These are phyloP conservation scores for Lactarius quietus DNA, from an alignment of 768 basidiomycete genomes.

Conservation along the genomic window DNA sequence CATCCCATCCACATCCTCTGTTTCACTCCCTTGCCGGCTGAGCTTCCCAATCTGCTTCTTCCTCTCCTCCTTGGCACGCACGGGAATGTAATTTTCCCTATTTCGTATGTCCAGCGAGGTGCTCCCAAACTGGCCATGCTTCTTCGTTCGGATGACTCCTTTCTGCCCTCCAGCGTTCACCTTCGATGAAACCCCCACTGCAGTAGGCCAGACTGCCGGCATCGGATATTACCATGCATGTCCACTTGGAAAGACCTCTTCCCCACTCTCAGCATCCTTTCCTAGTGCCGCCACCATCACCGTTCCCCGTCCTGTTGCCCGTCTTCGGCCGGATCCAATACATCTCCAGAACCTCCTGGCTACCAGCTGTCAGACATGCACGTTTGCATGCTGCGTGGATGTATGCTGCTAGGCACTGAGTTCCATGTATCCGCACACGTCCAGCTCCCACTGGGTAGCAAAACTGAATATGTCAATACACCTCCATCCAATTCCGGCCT, in stretches of 20 bases:
- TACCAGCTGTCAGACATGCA: neutral
- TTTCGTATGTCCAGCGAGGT: conserved; percentile 7
- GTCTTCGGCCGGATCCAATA: conserved; percentile 14
- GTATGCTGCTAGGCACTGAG: neutral
- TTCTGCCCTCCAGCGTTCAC: conserved; percentile 25
- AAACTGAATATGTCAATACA: neutral
- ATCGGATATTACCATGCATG: neutral
- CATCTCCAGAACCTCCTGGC: neutral
- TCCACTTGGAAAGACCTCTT: neutral
- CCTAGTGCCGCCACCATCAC: conserved; percentile 21
- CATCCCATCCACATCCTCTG: no score
- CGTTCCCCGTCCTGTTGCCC: neutral
- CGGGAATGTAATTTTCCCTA: conserved; percentile 15
- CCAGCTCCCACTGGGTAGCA: neutral
- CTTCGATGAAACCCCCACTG: conserved; percentile 9
- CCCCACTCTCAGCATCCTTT: conserved; percentile 8
- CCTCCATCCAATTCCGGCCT: neutral
- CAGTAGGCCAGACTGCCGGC: conserved; percentile 7
- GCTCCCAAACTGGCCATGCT: conserved; percentile 5
- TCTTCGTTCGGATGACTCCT: conserved; percentile 25
- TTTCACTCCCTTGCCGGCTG: neutral
- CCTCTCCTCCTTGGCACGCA: neutral
- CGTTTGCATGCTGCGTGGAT: neutral
- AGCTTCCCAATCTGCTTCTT: neutral
- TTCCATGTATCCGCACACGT: neutral